phyloP scores from a whole-genome alignment of 2,329 filamentous ascomycete genomes.

The Penicillium sp. region DNA sequence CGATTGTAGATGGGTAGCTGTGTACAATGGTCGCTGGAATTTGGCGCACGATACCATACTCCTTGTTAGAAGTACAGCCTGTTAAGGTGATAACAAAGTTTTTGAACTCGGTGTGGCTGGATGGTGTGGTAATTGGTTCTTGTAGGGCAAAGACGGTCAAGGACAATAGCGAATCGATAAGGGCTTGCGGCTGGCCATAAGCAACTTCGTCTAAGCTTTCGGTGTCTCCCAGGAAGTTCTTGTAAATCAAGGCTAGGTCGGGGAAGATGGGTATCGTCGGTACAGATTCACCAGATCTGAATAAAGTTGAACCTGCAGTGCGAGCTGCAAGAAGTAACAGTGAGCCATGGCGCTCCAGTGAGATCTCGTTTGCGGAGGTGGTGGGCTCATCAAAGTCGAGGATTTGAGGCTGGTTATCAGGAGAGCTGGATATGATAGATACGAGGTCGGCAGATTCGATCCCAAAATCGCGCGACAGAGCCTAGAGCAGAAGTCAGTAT shows the following conservation, averaged over 20 bases:
- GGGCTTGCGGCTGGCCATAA: conserved; percentile 51
- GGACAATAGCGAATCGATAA: conserved; percentile 56
- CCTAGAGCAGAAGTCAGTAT: conserved; percentile 25
- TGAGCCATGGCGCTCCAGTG: conserved; percentile 56
- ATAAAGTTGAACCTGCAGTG: conserved; percentile 51
- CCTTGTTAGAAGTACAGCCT: conserved; percentile 38
- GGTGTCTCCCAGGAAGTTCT: conserved; percentile 52
- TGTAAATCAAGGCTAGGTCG: conserved; percentile 51
- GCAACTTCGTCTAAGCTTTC: conserved; percentile 36
- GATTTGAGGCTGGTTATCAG: conserved; percentile 41
- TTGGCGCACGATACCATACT: conserved; percentile 37
- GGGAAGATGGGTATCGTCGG: conserved; percentile 52
- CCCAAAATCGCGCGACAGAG: conserved; percentile 56
- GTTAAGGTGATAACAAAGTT: conserved; percentile 52
- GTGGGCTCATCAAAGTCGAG: conserved; percentile 58
- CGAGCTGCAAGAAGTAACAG: conserved; percentile 56
- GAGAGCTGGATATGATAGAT: conserved; percentile 43
- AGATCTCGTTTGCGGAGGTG: conserved; percentile 53
- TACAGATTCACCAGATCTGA: conserved; percentile 41
- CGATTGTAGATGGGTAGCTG: conserved; percentile 53
- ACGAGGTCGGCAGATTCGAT: conserved; percentile 51
- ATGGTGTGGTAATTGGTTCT: conserved; percentile 45
- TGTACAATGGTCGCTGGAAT: conserved; percentile 45
- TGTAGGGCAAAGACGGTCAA: conserved; percentile 53
- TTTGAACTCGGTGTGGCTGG: conserved; percentile 53